These are phyloP conservation scores for Zygosaccharomyces pseudorouxii DNA, from an alignment of 805 yeast genomes.

Conservation along the genomic window DNA sequence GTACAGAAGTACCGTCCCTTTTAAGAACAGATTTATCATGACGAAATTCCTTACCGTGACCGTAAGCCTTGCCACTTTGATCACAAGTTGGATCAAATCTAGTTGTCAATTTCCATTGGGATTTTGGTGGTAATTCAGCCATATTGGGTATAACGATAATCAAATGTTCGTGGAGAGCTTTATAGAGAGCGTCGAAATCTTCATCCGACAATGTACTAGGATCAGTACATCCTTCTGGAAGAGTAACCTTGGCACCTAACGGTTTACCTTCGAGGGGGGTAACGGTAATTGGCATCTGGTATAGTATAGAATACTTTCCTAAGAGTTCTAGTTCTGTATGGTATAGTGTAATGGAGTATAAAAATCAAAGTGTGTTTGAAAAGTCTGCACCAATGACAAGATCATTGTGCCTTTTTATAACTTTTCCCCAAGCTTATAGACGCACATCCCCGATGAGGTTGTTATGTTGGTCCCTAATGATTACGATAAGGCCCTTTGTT, in stretches of 20 bases:
- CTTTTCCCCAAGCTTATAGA: background rate
- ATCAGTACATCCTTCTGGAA: slow-evolving; percentile 70
- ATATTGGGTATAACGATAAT: slow-evolving; percentile 75
- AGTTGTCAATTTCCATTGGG: slow-evolving; percentile 72
- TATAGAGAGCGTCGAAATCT: slow-evolving; percentile 58
- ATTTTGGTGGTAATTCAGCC: slow-evolving; percentile 60
- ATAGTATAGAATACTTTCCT: too few relatives aligned
- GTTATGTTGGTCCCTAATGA: background rate
- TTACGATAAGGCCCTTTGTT: background rate
- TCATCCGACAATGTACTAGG: slow-evolving; percentile 62
- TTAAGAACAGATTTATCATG: slow-evolving; percentile 63
- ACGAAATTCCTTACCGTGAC: slow-evolving; percentile 77
- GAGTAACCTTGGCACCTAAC: slow-evolving; percentile 62
- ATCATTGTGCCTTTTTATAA: background rate
- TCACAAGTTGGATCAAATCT: slow-evolving; percentile 70
- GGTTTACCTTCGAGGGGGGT: slow-evolving; percentile 34
- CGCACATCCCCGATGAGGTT: background rate
- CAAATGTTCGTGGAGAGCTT: slow-evolving; percentile 62
- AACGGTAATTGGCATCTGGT: slow-evolving; percentile 18
- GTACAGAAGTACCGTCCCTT: slow-evolving; percentile 77
- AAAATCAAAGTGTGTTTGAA: too few relatives aligned
- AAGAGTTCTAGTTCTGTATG: too few relatives aligned
- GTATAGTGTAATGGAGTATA: background rate
- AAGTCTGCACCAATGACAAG: background rate
- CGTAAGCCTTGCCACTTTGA: slow-evolving; percentile 54